Evolutionary conservation across 345 rosid species (phyloP).

Genomic region (Arabidopsis thaliana): TAIR10.1 NC_003076.8:1494501-1495000

Average conservation of each 20-base stretch:
- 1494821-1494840: not conserved
- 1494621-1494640: not conserved
- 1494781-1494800: no score
- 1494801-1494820: no score
- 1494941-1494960: not conserved
- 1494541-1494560: no score
- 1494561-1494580: no score
- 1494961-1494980: not conserved
- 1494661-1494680: not conserved
- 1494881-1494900: slow-evolving; percentile 4
- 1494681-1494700: not conserved
- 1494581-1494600: not conserved
- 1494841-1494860: slow-evolving; percentile 5
- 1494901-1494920: not conserved
- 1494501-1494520: not conserved
- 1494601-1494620: not conserved
- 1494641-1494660: slow-evolving; percentile 14
- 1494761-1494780: no score
- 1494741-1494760: no score
- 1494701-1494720: no score
- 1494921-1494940: not conserved
- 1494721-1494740: no score
- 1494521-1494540: no score
- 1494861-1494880: not conserved
- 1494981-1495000: not conserved